phyloP scores from a whole-genome alignment of 2,329 filamentous ascomycete genomes.

The Paraphoma chrysanthemicola region DNA sequence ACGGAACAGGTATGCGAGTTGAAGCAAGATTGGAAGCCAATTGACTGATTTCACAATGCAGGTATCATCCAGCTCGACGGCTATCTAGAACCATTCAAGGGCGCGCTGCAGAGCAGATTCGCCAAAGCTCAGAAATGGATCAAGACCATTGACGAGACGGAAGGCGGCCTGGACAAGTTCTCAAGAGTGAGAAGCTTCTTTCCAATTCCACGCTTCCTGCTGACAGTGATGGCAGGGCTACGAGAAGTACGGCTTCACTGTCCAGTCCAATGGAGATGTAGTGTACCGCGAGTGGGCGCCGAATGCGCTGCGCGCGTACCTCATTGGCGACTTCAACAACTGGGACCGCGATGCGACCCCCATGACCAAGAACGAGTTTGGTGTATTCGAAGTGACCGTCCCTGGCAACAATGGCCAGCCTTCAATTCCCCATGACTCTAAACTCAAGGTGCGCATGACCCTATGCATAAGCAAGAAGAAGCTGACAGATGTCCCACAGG shows the following conservation, averaged over 20 bases:
- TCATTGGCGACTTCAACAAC: conserved; percentile 94
- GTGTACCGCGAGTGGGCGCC: conserved; percentile 96
- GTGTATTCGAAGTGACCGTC: conserved; percentile 83
- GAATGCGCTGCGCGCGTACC: conserved; percentile 80
- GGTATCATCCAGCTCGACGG: conserved; percentile 89
- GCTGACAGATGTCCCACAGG: conserved; percentile 57
- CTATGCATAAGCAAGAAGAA: not conserved
- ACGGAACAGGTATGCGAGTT: conserved; percentile 70
- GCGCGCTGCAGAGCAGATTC: conserved; percentile 77
- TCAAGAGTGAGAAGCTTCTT: conserved; percentile 66
- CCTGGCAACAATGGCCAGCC: conserved; percentile 76
- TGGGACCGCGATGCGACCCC: conserved; percentile 85
- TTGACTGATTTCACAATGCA: conserved; percentile 50
- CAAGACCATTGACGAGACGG: conserved; percentile 77
- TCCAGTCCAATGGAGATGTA: conserved; percentile 82
- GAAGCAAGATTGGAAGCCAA: conserved; percentile 1
- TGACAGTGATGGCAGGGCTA: conserved; percentile 68
- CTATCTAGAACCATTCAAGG: conserved; percentile 85
- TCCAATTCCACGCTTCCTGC: conserved; percentile 5
- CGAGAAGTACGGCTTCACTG: conserved; percentile 85
- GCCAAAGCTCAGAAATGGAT: conserved; percentile 86
- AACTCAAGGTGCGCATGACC: conserved; percentile 76
- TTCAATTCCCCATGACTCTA: conserved; percentile 90
- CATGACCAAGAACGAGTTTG: conserved; percentile 86
- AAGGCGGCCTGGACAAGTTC: conserved; percentile 92